Evolutionary conservation across 768 basidiomycete species (phyloP).

Genomic region (Podaxis sp.): DNA sequence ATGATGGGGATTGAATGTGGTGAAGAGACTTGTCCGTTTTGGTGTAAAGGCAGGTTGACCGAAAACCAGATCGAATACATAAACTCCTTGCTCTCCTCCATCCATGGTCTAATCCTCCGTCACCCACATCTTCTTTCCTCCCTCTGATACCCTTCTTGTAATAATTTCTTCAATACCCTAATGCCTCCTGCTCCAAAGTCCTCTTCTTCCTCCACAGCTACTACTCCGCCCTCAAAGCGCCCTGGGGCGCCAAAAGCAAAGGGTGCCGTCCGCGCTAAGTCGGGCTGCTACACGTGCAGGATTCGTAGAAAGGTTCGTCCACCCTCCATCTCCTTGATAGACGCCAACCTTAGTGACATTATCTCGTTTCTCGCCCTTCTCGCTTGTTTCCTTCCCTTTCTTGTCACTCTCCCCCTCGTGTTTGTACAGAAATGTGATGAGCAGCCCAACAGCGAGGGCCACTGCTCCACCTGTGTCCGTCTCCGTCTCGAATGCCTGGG

Average conservation of each 20-base stretch:
- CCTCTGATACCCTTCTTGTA: conserved; percentile 11
- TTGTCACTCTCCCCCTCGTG: conserved; percentile 13
- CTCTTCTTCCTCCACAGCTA: conserved; percentile 35
- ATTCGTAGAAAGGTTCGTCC: conserved; percentile 75
- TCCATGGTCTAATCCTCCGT: conserved; percentile 15
- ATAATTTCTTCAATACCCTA: conserved; percentile 1
- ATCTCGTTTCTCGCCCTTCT: conserved; percentile 1
- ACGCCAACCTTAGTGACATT: conserved; percentile 5
- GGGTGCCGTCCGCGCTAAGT: conserved; percentile 82
- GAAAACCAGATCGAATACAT: conserved; percentile 6
- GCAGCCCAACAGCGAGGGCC: conserved; percentile 55
- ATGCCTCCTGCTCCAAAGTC: conserved; percentile 46
- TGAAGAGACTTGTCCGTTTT: conserved; percentile 2
- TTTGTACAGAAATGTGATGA: conserved; percentile 80
- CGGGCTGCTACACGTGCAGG: conserved; percentile 87
- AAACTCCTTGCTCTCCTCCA: not conserved
- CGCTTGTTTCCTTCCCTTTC: conserved; percentile 2
- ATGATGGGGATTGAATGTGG: not conserved
- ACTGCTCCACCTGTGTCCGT: conserved; percentile 75
- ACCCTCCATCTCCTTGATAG: not conserved
- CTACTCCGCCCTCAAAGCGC: conserved; percentile 20
- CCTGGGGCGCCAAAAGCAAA: conserved; percentile 67
- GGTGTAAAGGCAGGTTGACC: not conserved
- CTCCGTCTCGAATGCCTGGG: conserved; percentile 84
- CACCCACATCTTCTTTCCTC: conserved; percentile 17